Base-by-base conservation (phyloP, 352 stramenopile genomes). In the Sclerospora graminicola region DNA sequence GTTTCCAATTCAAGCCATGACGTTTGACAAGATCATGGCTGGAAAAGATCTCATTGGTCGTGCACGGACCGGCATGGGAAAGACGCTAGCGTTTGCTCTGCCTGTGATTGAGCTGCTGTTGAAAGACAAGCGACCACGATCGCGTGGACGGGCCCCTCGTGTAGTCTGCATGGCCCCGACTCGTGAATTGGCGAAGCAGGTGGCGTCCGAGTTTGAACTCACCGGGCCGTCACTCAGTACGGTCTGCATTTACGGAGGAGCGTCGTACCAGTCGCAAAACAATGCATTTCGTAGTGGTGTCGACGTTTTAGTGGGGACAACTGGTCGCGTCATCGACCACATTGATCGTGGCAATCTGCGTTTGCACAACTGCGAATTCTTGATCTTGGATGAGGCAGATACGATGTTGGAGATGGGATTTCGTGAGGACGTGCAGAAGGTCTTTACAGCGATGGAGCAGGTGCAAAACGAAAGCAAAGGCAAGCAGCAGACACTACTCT, bases 1-100 rank as follows among this genome's bases (percentile, higher is more conserved):
- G 0, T 97, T 97, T 57, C 87, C 88, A 7, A 95, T 97, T 45
- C 89, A 97, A 52, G 75, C 81, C 23, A 90, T 95, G 73, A 96
- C 94, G 8, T 98, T 98, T 41, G 76, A 95, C 58, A 95, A 96
- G 58, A 95, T 98, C 43, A 57, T 97, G 23, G 81, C 85, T 38
- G 92, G 95, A 16, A 89, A 96, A 33, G 95, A 99, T 70, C 69
- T 99, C 14, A 98, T 99, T 63, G 96, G 95, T 11, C 84, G 95
- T 39, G 94, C 90, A 7, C 87, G 92, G 19, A 99, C 95, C 2
- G 96, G 96, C 49, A 98, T 97, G 54, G 96, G 96, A 41, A 99
- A 99, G 79, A 99, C 96, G 14, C 71, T 99, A 8, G 96, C 96
- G 26, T 99, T 99, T 68, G 95, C 92, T 6, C 72, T 99, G 28